phyloP scores from a whole-genome alignment of 495 filamentous ascomycete genomes.

The Choiromyces venosus region DNA sequence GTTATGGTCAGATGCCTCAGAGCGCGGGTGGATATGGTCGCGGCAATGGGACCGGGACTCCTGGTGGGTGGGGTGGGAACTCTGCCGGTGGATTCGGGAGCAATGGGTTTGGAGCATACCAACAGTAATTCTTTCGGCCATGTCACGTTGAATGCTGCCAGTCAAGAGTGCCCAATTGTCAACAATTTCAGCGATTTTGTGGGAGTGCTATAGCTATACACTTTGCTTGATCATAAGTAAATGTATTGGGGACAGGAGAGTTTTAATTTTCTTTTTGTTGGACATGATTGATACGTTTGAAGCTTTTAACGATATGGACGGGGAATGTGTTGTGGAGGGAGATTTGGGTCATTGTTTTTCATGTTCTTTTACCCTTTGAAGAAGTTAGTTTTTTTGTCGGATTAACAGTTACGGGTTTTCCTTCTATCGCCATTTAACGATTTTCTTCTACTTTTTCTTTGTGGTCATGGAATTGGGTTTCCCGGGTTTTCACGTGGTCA shows the following conservation, averaged over 20 bases:
- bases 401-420: background rate
- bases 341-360: slow-evolving; percentile 1
- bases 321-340: background rate
- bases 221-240: background rate
- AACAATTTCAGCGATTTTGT: background rate
- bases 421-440: background rate
- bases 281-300: background rate
- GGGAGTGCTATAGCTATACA: slow-evolving; percentile 3
- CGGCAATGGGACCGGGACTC: slow-evolving; percentile 66
- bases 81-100: slow-evolving; percentile 48
- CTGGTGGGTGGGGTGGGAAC: slow-evolving; percentile 69
- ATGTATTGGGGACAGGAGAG: background rate
- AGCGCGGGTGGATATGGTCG: slow-evolving; percentile 78
- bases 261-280: slow-evolving; percentile 5
- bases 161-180: background rate
- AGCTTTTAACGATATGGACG: background rate
- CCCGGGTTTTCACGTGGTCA: background rate
- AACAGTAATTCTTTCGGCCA: slow-evolving; percentile 46
- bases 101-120: slow-evolving; percentile 57
- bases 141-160: background rate
- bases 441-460: slow-evolving; percentile 3
- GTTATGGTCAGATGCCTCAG: slow-evolving; percentile 52
- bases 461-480: slow-evolving; percentile 4
- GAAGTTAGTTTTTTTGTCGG: slow-evolving; percentile 4
- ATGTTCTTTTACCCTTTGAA: background rate